Evolutionary conservation across 345 rosid species (phyloP).

Genomic region (Geranium brycei): DNA sequence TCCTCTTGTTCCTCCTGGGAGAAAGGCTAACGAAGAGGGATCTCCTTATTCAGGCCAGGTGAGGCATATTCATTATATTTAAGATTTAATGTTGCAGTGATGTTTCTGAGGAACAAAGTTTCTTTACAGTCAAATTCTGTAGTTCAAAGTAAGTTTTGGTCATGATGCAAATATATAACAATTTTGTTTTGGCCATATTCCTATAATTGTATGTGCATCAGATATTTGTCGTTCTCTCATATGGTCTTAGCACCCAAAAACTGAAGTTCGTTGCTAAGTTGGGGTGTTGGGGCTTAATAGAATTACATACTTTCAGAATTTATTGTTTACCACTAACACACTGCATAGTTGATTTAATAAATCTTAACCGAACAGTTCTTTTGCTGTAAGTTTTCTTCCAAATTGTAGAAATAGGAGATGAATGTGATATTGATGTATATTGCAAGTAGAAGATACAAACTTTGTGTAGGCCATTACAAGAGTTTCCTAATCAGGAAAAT

Average conservation of each 20-base stretch:
- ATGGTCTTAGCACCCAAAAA: not conserved
- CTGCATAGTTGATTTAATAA: no score
- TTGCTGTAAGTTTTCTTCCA: no score
- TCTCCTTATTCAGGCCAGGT: conserved; percentile 97
- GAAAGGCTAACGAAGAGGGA: conserved; percentile 46
- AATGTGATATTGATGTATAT: no score
- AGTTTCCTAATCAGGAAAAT: no score
- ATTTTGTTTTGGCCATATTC: not conserved
- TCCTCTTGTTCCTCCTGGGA: conserved; percentile 88
- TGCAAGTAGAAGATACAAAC: no score
- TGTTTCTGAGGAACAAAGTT: not conserved
- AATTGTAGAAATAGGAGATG: no score
- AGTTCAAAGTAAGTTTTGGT: not conserved
- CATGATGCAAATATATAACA: no score
- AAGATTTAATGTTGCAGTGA: not conserved
- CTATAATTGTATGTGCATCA: not conserved
- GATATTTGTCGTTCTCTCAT: not conserved
- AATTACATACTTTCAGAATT: not conserved
- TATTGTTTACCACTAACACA: no score
- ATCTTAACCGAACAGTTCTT: not conserved
- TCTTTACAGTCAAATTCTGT: not conserved
- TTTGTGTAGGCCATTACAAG: no score
- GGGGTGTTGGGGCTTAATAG: not conserved
- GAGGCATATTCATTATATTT: not conserved
- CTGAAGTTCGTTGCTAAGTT: not conserved